A percentile compares a stretch with the other conserved stretches of the same genome.
These are phyloP conservation scores for Hyaloscypha variabilis DNA, from an alignment of 495 filamentous ascomycete genomes.

Conservation along the genomic window DNA sequence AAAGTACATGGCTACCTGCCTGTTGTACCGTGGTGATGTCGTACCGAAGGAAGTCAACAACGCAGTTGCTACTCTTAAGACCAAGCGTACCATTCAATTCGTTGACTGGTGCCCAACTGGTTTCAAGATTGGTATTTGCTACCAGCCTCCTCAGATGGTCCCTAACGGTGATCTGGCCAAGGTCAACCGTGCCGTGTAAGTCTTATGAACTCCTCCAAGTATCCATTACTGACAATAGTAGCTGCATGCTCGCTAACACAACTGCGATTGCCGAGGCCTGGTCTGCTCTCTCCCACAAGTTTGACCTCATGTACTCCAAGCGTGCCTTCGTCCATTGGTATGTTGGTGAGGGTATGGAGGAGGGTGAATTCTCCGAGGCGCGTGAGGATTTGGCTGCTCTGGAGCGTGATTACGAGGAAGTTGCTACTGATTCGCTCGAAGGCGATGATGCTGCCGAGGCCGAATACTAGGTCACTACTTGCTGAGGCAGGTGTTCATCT, in stretches of 20 bases:
- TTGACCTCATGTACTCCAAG: constrained; percentile 99
- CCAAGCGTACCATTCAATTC: constrained; percentile 97
- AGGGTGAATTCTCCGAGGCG: constrained; percentile 98
- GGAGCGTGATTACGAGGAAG: constrained; percentile 99
- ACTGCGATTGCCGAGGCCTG: constrained; percentile 98
- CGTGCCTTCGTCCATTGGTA: constrained; percentile 99
- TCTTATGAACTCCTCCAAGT: constrained; percentile 29
- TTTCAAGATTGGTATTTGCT: constrained; percentile 99
- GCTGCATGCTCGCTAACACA: constrained; percentile 99
- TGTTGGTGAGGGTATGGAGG: constrained; percentile 99
- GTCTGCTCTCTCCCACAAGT: constrained; percentile 96
- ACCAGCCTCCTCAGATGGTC: constrained; percentile 92
- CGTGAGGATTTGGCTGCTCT: constrained; percentile 97
- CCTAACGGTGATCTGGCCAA: constrained; percentile 97
- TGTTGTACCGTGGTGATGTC: constrained; percentile 98
- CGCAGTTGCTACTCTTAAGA: constrained; percentile 94
- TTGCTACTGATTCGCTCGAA: constrained; percentile 93
- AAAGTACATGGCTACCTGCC: constrained; percentile 99
- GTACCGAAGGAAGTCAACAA: constrained; percentile 92
- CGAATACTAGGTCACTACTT: constrained; percentile 75
- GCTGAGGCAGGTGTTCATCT: constrained; percentile 28
- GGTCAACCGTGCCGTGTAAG: constrained; percentile 96
- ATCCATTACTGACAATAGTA: constrained; percentile 36
- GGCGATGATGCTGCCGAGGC: constrained; percentile 86
- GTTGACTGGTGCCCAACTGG: constrained; percentile 99